Conservation (phyloP, 2,329 filamentous ascomycete species). For the Purpureocillium takamizusanense region DNA sequence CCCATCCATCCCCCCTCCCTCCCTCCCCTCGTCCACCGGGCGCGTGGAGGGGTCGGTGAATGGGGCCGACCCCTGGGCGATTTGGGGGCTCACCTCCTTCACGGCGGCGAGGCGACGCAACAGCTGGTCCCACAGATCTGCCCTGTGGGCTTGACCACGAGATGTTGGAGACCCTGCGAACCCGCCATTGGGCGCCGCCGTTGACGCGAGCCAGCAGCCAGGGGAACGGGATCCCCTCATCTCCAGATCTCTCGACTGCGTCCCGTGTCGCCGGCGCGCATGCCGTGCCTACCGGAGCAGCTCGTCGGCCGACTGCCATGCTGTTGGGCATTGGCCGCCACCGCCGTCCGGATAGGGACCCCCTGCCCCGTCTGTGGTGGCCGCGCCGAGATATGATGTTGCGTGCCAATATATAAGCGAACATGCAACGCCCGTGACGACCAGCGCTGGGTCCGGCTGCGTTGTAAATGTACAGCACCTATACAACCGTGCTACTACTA, state of each 20-base stretch:
- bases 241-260: constrained; percentile 7
- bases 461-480: no score
- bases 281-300: constrained; percentile 11
- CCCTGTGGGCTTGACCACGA: constrained; percentile 7
- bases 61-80: constrained; percentile 6
- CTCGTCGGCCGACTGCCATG: not conserved
- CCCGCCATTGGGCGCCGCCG: constrained; percentile 5
- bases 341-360: no score
- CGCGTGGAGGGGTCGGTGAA: constrained; percentile 8
- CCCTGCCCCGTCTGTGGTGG: no score
- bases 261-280: constrained; percentile 3
- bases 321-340: no score
- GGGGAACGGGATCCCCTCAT: not conserved
- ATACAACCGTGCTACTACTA: no score
- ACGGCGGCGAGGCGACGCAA: constrained; percentile 4
- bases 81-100: constrained; percentile 6
- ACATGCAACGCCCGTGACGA: no score
- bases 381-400: no score
- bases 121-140: constrained; percentile 14
- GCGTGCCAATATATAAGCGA: no score
- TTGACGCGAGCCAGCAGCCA: not conserved
- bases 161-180: constrained; percentile 5
- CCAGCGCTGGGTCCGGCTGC: no score
- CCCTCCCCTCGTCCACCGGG: not conserved
- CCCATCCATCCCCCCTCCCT: constrained; percentile 3